Evolutionary conservation across 768 basidiomycete genomes (phyloP), one percentile per base, ranked within the genome.

Genomic region (Hypsizygus marmoreus): DNA sequence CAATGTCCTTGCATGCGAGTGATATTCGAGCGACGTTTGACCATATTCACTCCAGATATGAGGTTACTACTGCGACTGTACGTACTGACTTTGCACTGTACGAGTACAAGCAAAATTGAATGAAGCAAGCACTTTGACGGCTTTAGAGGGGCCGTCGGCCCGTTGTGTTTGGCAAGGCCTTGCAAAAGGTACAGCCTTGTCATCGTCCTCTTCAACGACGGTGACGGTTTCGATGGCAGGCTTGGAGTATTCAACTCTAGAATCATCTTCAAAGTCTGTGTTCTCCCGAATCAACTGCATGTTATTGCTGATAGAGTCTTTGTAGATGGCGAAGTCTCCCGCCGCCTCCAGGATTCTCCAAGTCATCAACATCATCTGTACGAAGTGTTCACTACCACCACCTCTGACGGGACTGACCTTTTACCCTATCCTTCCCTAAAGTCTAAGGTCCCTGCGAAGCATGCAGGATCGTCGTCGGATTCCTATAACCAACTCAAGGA

Each of bases 401-500:
- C n/a, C 31, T 20, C 36, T n/a, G 48, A n/a, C 42, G 51, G 43
- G 56, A 56, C 8, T 39, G 13, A 37, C 10, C 8, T 20, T 22
- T 13, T 16, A 25, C 25, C 9, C 22, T 49, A 6, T 12, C 32
- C 43, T 10, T 25, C 40, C 16, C n/a, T 31, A 32, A 23, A 86
- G 81, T 65, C 76, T 20, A 78, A 61, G 55, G 64, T 29, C 50
- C 65, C 47, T 37, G 59, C 57, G 64, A 80, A 62, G 53, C 68
- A 52, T 47, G 58, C 34, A 0, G 55, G 65, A 0, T 55, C 66
- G 13, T 56, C 74, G 0, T 66, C 77, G 4, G 69, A 67, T 16
- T 80, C 81, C 3, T 83, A 89, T 54, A 79, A 86, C 51, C 64
- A 68, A 17, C 71, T 93, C 49, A 91, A 91, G 61, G 80, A 80